Evolutionary conservation across 352 stramenopile genomes (phyloP).

Genomic region (Phytophthora lateralis): DNA sequence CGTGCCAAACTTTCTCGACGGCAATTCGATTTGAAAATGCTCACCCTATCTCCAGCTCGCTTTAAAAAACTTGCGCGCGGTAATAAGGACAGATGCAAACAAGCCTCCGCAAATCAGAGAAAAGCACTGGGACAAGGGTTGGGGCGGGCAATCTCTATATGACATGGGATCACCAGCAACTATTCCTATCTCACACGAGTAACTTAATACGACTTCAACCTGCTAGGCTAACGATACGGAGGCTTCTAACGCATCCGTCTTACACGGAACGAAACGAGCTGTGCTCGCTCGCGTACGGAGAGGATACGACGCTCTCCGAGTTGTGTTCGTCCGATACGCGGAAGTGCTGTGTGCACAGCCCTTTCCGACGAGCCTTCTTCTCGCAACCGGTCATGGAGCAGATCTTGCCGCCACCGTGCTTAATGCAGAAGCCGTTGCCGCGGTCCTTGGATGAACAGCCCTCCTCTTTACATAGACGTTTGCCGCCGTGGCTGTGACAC

Average conservation of each 20-base stretch:
- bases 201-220: constrained; percentile 39
- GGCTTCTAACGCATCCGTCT: constrained; percentile 5
- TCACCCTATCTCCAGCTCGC: constrained; percentile 1
- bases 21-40: background rate
- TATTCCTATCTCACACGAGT: constrained; percentile 32
- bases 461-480: constrained; percentile 82
- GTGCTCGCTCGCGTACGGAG: constrained; percentile 25
- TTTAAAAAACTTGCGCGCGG: background rate
- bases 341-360: constrained; percentile 84
- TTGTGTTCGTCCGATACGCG: constrained; percentile 52
- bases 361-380: constrained; percentile 85
- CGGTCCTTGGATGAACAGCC: constrained; percentile 81
- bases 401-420: constrained; percentile 83
- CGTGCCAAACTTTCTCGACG: constrained; percentile 19
- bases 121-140: constrained; percentile 1
- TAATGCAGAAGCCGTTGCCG: constrained; percentile 85
- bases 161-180: constrained; percentile 15
- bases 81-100: too few relatives aligned
- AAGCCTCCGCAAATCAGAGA: background rate
- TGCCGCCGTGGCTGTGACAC: constrained; percentile 83
- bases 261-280: constrained; percentile 32
- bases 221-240: constrained; percentile 25
- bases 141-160: constrained; percentile 20
- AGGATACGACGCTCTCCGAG: constrained; percentile 17
- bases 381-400: constrained; percentile 76